Evolutionary conservation across 1,139 yeast species (phyloP).

Genomic region (Pneumocystis murina): DNA sequence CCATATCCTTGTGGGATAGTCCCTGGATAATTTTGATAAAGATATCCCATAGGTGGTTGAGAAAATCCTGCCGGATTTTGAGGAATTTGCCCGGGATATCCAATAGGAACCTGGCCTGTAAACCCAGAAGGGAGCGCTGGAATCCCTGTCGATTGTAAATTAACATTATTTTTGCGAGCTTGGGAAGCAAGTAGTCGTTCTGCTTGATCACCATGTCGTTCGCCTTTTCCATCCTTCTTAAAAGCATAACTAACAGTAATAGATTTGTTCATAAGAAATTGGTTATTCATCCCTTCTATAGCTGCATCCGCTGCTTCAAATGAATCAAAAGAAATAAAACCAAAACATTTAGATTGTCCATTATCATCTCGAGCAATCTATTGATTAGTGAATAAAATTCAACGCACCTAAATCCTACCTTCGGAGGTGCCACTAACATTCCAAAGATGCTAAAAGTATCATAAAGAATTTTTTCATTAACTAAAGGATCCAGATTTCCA

Average conservation of each 20-base stretch:
- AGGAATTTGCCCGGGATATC: background rate
- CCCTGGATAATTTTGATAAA: background rate
- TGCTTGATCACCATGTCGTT: conserved; percentile 63
- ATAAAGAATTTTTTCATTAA: conserved; percentile 43
- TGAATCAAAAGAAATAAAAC: conserved; percentile 45
- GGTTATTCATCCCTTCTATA: conserved; percentile 52
- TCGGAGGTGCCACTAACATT: conserved; percentile 37
- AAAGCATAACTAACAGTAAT: conserved; percentile 55
- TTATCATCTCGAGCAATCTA: conserved; percentile 36
- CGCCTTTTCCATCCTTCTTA: conserved; percentile 44
- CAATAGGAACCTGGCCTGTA: background rate
- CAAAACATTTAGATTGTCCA: conserved; percentile 48
- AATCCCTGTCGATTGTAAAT: background rate
- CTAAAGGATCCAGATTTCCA: conserved; percentile 54
- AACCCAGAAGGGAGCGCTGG: conserved; percentile 3
- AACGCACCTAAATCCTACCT: conserved; percentile 6
- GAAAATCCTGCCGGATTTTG: background rate
- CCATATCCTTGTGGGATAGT: background rate
- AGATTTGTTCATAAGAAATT: conserved; percentile 51
- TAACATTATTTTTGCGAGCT: conserved; percentile 32
- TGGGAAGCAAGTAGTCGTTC: conserved; percentile 62
- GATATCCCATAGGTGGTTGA: background rate
- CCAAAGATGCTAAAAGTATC: conserved; percentile 66
- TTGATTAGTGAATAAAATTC: background rate
- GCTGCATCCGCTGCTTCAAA: conserved; percentile 65